phyloP scores from a whole-genome alignment of 176 grass and related monocot genomes.

The Pontederia crassipes region DNA sequence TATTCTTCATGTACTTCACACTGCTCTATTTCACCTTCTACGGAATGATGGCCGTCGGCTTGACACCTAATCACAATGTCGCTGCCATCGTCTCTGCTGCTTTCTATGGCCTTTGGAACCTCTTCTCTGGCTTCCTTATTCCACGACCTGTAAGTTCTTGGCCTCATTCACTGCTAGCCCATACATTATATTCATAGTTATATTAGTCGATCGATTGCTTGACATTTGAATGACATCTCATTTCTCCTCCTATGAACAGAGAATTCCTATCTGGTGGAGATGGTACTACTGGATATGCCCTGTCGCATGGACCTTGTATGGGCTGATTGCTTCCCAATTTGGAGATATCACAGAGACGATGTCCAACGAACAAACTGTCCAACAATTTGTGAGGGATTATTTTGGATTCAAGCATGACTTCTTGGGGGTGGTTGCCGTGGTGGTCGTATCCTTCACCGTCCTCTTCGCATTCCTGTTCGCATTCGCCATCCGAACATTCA shows the following conservation, averaged over 20 bases:
- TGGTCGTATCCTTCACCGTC: conserved; percentile 33
- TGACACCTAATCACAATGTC: conserved; percentile 68
- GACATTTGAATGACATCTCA: too few species aligned
- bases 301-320: conserved; percentile 61
- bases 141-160: conserved; percentile 37
- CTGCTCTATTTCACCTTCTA: conserved; percentile 95
- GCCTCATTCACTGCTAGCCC: too few species aligned
- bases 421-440: conserved; percentile 40
- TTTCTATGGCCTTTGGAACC: conserved; percentile 63
- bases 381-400: conserved; percentile 38
- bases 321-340: conserved; percentile 53
- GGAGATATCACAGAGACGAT: conserved; percentile 36
- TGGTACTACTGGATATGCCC: conserved; percentile 71
- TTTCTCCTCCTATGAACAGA: conserved; percentile 8
- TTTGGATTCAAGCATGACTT: conserved; percentile 48
- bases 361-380: conserved; percentile 6
- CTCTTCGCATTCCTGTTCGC: conserved; percentile 62
- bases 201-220: too few species aligned
- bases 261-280: conserved; percentile 69
- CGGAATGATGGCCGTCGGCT: conserved; percentile 80
- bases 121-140: conserved; percentile 72
- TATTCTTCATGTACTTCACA: conserved; percentile 83
- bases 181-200: too few species aligned
- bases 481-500: conserved; percentile 45
- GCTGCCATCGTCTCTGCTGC: conserved; percentile 51